Conservation (phyloP, 352 stramenopile genomes). For the Globisporangium mamillatum region DNA sequence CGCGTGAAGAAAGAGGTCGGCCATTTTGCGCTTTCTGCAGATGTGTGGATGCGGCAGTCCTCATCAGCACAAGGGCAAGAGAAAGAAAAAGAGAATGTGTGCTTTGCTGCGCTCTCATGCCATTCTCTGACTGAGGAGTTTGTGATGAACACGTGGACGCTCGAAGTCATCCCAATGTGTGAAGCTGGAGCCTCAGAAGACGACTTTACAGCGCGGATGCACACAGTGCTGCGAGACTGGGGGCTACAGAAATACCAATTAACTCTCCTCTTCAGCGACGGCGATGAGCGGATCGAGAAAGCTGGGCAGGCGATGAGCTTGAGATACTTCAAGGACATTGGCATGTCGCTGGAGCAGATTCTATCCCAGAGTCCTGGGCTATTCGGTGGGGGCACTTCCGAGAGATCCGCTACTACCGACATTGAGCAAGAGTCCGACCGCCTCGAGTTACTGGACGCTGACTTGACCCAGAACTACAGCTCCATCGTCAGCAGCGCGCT, state of each 20-base stretch:
- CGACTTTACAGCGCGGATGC: constrained; percentile 11
- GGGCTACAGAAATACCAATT: constrained; percentile 22
- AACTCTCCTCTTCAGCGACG: constrained; percentile 18
- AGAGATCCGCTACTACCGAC: background rate
- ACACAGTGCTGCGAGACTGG: constrained; percentile 18
- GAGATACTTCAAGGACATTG: constrained; percentile 23
- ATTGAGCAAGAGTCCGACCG: background rate
- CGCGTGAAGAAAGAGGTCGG: constrained; percentile 30
- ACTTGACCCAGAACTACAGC: background rate
- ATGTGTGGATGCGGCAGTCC: constrained; percentile 20
- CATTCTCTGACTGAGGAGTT: constrained; percentile 35
- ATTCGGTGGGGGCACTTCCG: background rate
- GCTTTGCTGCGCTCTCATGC: constrained; percentile 24
- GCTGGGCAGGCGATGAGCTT: background rate
- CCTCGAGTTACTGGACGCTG: background rate
- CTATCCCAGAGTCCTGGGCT: constrained; percentile 5
- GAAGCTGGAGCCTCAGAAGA: constrained; percentile 3
- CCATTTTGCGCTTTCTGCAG: constrained; percentile 24
- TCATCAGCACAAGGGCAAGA: background rate
- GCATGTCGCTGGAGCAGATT: constrained; percentile 14
- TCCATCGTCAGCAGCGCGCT: background rate
- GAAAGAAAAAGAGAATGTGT: constrained; percentile 2
- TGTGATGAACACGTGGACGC: constrained; percentile 16
- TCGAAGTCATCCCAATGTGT: constrained; percentile 28
- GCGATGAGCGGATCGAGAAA: constrained; percentile 10